A percentile compares a stretch with the other conserved stretches of the same genome.
phyloP scores from a whole-genome alignment of 257 asterid species.

The Galeopsis tetrahit region DNA sequence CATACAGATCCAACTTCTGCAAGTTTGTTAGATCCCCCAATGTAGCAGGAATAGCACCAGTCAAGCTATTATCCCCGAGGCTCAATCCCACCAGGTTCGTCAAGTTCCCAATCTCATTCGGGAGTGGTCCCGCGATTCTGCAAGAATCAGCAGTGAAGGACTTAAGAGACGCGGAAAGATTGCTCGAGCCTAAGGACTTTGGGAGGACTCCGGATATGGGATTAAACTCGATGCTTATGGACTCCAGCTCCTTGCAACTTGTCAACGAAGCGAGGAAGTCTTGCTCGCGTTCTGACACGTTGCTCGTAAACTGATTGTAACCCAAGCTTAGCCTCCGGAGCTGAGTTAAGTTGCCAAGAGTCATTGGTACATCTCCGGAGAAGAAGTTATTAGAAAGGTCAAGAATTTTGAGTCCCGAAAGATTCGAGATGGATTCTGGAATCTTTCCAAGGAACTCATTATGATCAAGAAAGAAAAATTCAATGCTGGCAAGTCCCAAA shows the following conservation, averaged over 20 bases:
- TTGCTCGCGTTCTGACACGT: background rate
- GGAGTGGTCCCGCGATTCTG: background rate
- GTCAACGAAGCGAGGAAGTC: background rate
- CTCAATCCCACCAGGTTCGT: background rate
- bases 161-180: slow-evolving; percentile 2
- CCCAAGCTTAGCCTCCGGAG: background rate
- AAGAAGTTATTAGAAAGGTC: background rate
- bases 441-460: background rate
- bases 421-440: background rate
- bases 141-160: background rate
- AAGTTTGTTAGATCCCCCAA: background rate
- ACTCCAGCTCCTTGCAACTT: background rate
- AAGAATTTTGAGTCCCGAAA: background rate
- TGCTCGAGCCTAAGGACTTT: background rate
- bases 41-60: background rate
- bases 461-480: background rate
- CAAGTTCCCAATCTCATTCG: background rate
- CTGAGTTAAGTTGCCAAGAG: background rate
- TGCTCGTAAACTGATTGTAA: background rate
- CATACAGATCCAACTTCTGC: background rate
- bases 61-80: background rate
- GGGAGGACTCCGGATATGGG: slow-evolving; percentile 18
- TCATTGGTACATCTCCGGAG: background rate
- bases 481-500: background rate
- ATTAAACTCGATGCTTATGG: background rate